These are phyloP conservation scores for Podospora conica DNA, from an alignment of 495 filamentous ascomycete species.

Conservation along the genomic window DNA sequence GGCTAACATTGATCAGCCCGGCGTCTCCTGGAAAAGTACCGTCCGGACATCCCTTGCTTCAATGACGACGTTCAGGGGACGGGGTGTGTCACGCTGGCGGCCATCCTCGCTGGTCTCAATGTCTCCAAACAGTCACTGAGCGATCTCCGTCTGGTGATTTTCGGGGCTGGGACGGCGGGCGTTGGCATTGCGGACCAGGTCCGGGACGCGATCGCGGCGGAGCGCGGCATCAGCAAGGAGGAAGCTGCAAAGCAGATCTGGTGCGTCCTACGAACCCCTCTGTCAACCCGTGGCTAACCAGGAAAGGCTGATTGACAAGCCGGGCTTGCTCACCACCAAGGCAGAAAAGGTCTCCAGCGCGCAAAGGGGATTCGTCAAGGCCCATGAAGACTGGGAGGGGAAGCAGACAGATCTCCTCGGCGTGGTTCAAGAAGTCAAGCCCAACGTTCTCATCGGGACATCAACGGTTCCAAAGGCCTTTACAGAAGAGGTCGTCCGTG, in stretches of 20 bases:
- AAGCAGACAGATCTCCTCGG: conserved; percentile 54
- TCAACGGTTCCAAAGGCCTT: conserved; percentile 78
- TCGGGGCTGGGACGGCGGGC: conserved; percentile 80
- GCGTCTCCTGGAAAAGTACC: conserved; percentile 68
- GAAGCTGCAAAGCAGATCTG: conserved; percentile 81
- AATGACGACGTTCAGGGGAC: conserved; percentile 93
- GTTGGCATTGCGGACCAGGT: conserved; percentile 86
- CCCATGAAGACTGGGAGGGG: conserved; percentile 57
- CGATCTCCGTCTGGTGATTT: conserved; percentile 66
- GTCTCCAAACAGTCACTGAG: conserved; percentile 59
- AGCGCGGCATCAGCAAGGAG: conserved; percentile 58
- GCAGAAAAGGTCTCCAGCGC: conserved; percentile 51
- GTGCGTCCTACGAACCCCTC: conserved; percentile 35
- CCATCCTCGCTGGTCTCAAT: conserved; percentile 65
- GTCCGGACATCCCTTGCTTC: conserved; percentile 69
- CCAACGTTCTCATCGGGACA: conserved; percentile 77
- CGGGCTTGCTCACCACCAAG: conserved; percentile 61
- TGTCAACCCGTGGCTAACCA: conserved; percentile 1
- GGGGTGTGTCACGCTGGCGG: conserved; percentile 79
- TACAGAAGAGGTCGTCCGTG: conserved; percentile 63
- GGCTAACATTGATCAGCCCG: conserved; percentile 28
- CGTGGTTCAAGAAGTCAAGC: conserved; percentile 65
- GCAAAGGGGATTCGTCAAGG: conserved; percentile 61
- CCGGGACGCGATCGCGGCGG: conserved; percentile 65
- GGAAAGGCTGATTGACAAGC: conserved; percentile 75